These are phyloP conservation scores for Allium sativum DNA, from an alignment of 106 monocot genomes.

Conservation along the genomic window DNA sequence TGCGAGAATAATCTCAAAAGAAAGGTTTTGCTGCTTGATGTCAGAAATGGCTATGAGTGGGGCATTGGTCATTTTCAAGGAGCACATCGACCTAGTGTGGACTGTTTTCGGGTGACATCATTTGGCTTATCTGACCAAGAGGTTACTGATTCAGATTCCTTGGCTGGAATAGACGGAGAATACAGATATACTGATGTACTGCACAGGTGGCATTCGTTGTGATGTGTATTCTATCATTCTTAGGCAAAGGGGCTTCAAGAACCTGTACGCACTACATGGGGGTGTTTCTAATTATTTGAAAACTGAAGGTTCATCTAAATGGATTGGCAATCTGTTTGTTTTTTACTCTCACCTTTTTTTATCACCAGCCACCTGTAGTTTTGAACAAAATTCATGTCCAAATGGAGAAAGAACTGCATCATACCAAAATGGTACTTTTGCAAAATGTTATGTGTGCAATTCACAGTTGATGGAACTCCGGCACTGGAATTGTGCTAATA, in stretches of 20 bases:
- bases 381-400: constrained; percentile 6
- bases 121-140: constrained; percentile 62
- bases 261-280: constrained; percentile 73
- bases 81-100: constrained; percentile 80
- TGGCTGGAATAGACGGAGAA: constrained; percentile 55
- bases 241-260: constrained; percentile 78
- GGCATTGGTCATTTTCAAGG: constrained; percentile 94
- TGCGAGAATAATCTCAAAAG: no score
- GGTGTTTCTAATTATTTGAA: constrained; percentile 85
- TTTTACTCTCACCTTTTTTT: constrained; percentile 82
- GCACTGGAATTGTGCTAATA: constrained; percentile 91
- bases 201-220: constrained; percentile 95
- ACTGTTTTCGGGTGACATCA: constrained; percentile 76
- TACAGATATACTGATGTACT: constrained; percentile 93
- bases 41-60: constrained; percentile 99
- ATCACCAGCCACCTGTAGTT: constrained; percentile 59
- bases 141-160: constrained; percentile 46
- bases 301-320: constrained; percentile 55
- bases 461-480: constrained; percentile 45
- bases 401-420: constrained; percentile 5
- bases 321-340: constrained; percentile 91
- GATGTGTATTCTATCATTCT: constrained; percentile 94
- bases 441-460: constrained; percentile 64
- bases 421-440: constrained; percentile 32
- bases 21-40: constrained; percentile 62